Evolutionary conservation across 805 yeast genomes (phyloP).

Genomic region (Myxozyma vanderwaltii): DNA sequence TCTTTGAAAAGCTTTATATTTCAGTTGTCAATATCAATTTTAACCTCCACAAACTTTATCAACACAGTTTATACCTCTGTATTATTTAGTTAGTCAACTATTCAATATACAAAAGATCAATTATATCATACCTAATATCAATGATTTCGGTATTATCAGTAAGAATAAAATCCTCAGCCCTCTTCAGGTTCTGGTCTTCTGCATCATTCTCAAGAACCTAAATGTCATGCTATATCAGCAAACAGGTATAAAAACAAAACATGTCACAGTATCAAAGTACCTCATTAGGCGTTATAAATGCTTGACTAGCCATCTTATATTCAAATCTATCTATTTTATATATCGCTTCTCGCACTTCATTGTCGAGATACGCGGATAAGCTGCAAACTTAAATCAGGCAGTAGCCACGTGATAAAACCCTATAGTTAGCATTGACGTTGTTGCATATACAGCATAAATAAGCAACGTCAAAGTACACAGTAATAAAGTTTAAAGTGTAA

Average conservation of each 20-base stretch:
- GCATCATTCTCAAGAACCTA: conserved; percentile 23
- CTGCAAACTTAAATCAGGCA: not conserved
- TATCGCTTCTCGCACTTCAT: not conserved
- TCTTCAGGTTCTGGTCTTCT: conserved; percentile 10
- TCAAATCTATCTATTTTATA: not conserved
- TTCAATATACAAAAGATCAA: not conserved
- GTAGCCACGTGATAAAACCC: not conserved
- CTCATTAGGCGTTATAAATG: not conserved
- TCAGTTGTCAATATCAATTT: not conserved
- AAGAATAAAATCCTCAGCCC: conserved; percentile 12
- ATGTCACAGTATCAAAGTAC: not conserved
- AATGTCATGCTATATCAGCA: not conserved
- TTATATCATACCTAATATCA: conserved; percentile 27
- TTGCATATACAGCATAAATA: not conserved
- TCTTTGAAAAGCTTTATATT: conserved; percentile 62
- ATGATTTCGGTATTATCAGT: conserved; percentile 28
- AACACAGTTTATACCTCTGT: conserved; percentile 14
- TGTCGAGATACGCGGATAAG: not conserved
- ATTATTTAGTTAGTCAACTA: not conserved
- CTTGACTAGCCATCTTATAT: not conserved
- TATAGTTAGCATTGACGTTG: not conserved
- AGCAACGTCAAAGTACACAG: not conserved
- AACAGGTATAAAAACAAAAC: too few relatives aligned
- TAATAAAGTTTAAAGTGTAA: not conserved
- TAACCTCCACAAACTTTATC: too few relatives aligned